Base-by-base conservation (phyloP, 345 rosid genomes). In the Murraya koenigii region DNA sequence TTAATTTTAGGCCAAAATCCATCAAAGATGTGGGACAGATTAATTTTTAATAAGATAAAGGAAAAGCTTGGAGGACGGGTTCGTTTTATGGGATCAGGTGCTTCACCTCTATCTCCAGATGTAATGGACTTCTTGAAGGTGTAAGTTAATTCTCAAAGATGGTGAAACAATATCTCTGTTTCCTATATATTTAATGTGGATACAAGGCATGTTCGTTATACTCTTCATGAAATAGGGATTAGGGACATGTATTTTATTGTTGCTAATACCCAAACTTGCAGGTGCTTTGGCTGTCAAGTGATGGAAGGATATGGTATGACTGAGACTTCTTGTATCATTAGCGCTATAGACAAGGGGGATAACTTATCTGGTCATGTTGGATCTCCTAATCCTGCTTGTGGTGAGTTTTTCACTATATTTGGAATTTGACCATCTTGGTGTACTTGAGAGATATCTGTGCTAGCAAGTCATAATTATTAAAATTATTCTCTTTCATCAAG, bases 261-360 rank as follows among this genome's bases (percentile, higher is more conserved):
- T 74, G 55, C 60, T 22, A 54, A 19, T 20, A 52, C 79, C 32
- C 35, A 36, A 47, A 71, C 64, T 73, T 35, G 71, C 88, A 95
- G 98, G 84, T 94, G 98, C 87, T 94, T 94, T 88, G 97, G 97
- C 47, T 91, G 98, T 82, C 77, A 82, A 75, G 89, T 94, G 74
- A 68, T 85, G 76, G 97, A 95, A 85, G 98, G 95, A 56, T 95
- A 93, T 79, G 98, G 98, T 82, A 88, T 95, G 98, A 95, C 98
- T 20, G 98, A 95, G 87, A 92, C 98, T 56, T 88, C 97, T 67
- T 86, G 92, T 81, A 39, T 93, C 75, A 88, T 91, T 82, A 88
- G 89, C 82, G 35, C 83, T 75, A 84, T 84, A 84, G 93, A 93
- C 72, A 86, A 80, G 74, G 93, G 93, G 25, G 97, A 95, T 82